phyloP scores from a whole-genome alignment of 1,284 basidiomycete species.

The Singerocomus rubriflavus region DNA sequence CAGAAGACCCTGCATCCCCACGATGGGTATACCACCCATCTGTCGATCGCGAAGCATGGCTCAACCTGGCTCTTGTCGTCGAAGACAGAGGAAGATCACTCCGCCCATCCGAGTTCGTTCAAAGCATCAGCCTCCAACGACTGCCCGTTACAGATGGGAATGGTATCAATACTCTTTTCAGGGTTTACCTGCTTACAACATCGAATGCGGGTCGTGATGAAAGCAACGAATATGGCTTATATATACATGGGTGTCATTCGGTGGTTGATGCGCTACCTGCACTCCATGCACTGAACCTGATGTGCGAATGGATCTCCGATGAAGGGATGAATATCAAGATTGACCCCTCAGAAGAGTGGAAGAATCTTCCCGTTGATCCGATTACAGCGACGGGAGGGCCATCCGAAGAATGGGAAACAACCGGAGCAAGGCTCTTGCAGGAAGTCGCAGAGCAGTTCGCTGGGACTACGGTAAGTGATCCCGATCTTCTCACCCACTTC shows the following conservation, averaged over 20 bases:
- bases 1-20: constrained; percentile 12
- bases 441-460: constrained; percentile 8
- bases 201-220: background rate
- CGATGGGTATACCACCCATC: constrained; percentile 23
- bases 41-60: constrained; percentile 20
- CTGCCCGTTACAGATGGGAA: constrained; percentile 16
- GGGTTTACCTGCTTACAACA: constrained; percentile 16
- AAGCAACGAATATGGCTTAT: constrained; percentile 16
- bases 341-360: constrained; percentile 19
- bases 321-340: constrained; percentile 15
- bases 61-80: constrained; percentile 18
- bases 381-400: constrained; percentile 19
- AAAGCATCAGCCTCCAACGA: constrained; percentile 14
- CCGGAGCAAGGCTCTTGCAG: constrained; percentile 11
- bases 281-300: constrained; percentile 18
- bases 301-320: no score
- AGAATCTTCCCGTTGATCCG: constrained; percentile 23
- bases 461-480: constrained; percentile 11
- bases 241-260: constrained; percentile 17
- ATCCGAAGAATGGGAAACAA: constrained; percentile 14
- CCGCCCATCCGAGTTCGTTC: constrained; percentile 15
- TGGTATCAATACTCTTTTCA: constrained; percentile 10
- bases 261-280: constrained; percentile 20
- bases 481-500: no score
- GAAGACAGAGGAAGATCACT: constrained; percentile 21